Conservation (phyloP, 2,329 filamentous ascomycete species). For the Dendrostoma leiphaemia region DNA sequence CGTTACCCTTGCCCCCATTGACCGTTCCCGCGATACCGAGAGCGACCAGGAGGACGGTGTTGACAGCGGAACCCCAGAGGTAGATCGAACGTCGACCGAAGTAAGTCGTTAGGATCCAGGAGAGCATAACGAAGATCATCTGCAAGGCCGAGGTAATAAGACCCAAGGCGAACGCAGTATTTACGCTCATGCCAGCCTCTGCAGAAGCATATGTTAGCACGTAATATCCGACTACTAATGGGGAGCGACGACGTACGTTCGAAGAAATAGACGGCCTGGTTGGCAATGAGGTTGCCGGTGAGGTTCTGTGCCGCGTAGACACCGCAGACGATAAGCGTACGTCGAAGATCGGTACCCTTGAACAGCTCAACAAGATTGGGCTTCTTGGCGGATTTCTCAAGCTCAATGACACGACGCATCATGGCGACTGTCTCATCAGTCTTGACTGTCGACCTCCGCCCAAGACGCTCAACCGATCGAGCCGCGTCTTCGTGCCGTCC, state of each 20-base stretch:
- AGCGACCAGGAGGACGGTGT: slow-evolving; percentile 50
- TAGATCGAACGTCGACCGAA: slow-evolving; percentile 57
- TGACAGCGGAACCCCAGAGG: slow-evolving; percentile 56
- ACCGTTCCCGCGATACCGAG: slow-evolving; percentile 60
- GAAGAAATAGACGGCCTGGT: slow-evolving; percentile 63
- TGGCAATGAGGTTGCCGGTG: slow-evolving; percentile 62
- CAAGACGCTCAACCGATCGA: slow-evolving; percentile 48
- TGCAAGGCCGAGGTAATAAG: slow-evolving; percentile 19
- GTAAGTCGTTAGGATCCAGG: slow-evolving; percentile 34
- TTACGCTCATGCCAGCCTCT: slow-evolving; percentile 17
- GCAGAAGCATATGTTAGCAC: too few relatives aligned
- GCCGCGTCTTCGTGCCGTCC: slow-evolving; percentile 43
- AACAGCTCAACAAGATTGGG: slow-evolving; percentile 47
- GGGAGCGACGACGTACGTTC: slow-evolving; percentile 43
- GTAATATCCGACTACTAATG: too few relatives aligned
- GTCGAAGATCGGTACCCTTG: slow-evolving; percentile 53
- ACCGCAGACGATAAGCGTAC: slow-evolving; percentile 54
- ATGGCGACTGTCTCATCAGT: slow-evolving; percentile 49
- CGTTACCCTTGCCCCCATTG: slow-evolving; percentile 30
- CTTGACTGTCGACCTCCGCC: slow-evolving; percentile 36
- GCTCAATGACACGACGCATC: slow-evolving; percentile 56
- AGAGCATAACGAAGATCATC: slow-evolving; percentile 18
- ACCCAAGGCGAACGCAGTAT: slow-evolving; percentile 18
- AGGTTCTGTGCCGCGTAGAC: slow-evolving; percentile 60
- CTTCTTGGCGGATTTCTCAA: slow-evolving; percentile 47